A percentile compares a stretch with the other conserved stretches of the same genome.
These are phyloP conservation scores for Candolleomyces aberdarensis DNA, from an alignment of 768 basidiomycete genomes.

Conservation along the genomic window DNA sequence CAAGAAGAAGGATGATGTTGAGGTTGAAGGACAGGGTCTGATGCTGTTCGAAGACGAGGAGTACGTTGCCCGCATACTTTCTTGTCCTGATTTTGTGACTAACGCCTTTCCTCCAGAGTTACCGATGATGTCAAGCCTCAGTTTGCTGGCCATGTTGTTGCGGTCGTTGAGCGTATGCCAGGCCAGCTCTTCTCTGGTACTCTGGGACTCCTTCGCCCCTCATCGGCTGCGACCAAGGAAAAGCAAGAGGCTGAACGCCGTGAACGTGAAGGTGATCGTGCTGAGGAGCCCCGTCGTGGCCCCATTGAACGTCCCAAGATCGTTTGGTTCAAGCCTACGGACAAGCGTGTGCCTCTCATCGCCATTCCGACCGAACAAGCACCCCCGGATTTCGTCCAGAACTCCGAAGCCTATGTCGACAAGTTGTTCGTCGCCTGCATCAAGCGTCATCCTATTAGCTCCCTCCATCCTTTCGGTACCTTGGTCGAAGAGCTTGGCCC, in stretches of 20 bases:
- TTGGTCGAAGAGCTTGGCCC: constrained; percentile 96
- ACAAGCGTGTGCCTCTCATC: constrained; percentile 97
- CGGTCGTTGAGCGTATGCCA: constrained; percentile 99
- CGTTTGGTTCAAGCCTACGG: constrained; percentile 99
- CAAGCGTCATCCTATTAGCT: constrained; percentile 95
- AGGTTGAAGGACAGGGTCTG: constrained; percentile 97
- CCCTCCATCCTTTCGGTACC: constrained; percentile 97
- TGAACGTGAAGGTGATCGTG: constrained; percentile 93
- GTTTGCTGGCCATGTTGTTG: constrained; percentile 98
- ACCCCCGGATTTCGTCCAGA: constrained; percentile 92
- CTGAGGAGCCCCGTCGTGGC: constrained; percentile 74
- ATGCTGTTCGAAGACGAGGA: constrained; percentile 98
- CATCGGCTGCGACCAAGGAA: constrained; percentile 96
- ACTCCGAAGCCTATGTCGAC: constrained; percentile 86
- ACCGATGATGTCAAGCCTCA: constrained; percentile 98
- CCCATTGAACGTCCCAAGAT: constrained; percentile 94
- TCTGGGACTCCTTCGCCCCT: constrained; percentile 90
- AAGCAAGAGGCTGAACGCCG: constrained; percentile 98
- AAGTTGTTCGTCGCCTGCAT: constrained; percentile 96
- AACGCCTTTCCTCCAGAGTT: constrained; percentile 47
- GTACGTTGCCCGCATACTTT: constrained; percentile 34
- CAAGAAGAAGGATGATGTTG: constrained; percentile 99
- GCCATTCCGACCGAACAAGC: constrained; percentile 99
- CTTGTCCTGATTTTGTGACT: too few species aligned
- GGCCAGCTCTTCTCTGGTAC: constrained; percentile 98